Base-by-base conservation (phyloP, 192 early-diverging fungal species). In the Podila minutissima region DNA sequence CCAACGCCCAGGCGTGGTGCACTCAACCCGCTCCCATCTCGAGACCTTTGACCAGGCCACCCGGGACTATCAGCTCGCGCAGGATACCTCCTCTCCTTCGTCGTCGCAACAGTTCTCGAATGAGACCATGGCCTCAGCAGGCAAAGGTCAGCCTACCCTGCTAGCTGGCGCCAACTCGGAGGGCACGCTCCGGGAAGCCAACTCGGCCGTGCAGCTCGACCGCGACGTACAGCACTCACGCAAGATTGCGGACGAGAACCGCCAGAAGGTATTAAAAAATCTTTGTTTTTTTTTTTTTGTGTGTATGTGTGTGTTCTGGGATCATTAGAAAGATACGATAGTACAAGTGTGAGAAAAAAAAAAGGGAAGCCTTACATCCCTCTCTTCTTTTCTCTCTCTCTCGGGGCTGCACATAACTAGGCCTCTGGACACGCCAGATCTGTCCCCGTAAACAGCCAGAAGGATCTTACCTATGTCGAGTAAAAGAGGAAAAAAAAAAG, bases 11-110 rank as follows among this genome's bases (percentile, higher is more conserved):
- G 29, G 41, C 62, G 19, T 26, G 0, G 71, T 73, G 12, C 77
- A 81, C 59, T 81, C 77, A 6, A 81, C 77, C 9, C 77, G 73
- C 29, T 57, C 77, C 11, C 11, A 37, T 33, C 61, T 68, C 37
- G 77, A 81, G 62, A 81, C 77, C 57, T 81, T 81, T 73, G 77
- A 81, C 35, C 77, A 81, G 38, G 71, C 55, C 15, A 81, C 77
- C 1, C 66, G 77, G 4, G 77, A 81, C 32, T 29, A 61, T 2
- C 70, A 58, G 20, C 62, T 51, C 29, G n/a, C 64, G 53, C 51
- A 67, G 22, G 53, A n/a, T 5, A 49, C 12, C 60, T 29, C 15
- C 13, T 41, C 57, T 19, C 48, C 26, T 19, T 24, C 5, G 0
- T 24, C 49, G 0, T 37, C 32, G 57, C 55, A 2, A 29, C 19